A percentile compares a stretch with the other conserved stretches of the same genome.
These are phyloP conservation scores for Plasmodium vinckei DNA, from an alignment of 169 alveolate genomes.

Conservation along the genomic window DNA sequence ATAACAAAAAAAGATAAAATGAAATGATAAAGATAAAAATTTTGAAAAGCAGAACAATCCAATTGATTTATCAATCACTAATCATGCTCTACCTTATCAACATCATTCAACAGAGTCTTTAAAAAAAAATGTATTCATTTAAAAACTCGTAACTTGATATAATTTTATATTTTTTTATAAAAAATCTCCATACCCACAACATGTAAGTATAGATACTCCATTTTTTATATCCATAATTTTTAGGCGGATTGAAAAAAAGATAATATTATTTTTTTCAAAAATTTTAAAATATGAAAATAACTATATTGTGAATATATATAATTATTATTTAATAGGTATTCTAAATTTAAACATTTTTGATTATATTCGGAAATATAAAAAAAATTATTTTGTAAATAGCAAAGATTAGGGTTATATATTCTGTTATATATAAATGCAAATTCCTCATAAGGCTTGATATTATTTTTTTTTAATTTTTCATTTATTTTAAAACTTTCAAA, in stretches of 20 bases:
- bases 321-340: conserved; percentile 25
- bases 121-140: too few species aligned
- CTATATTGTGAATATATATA: conserved; percentile 46
- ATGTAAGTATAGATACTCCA: too few species aligned
- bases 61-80: too few species aligned
- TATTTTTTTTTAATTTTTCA: not conserved
- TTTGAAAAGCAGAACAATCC: too few species aligned
- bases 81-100: too few species aligned
- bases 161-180: too few species aligned
- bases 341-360: conserved; percentile 51
- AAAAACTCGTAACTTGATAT: too few species aligned
- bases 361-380: conserved; percentile 30
- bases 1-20: too few species aligned
- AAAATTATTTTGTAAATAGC: conserved; percentile 27
- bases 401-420: conserved; percentile 9
- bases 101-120: too few species aligned
- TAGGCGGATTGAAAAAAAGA: conserved; percentile 39
- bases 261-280: conserved; percentile 20
- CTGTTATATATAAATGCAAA: conserved; percentile 1
- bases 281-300: conserved; percentile 29
- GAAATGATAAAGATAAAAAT: too few species aligned
- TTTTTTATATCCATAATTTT: not conserved
- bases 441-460: too few species aligned
- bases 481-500: not conserved
- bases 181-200: too few species aligned